Conservation (phyloP, 306 rosid genomes). For the Malus orientalis region DNA sequence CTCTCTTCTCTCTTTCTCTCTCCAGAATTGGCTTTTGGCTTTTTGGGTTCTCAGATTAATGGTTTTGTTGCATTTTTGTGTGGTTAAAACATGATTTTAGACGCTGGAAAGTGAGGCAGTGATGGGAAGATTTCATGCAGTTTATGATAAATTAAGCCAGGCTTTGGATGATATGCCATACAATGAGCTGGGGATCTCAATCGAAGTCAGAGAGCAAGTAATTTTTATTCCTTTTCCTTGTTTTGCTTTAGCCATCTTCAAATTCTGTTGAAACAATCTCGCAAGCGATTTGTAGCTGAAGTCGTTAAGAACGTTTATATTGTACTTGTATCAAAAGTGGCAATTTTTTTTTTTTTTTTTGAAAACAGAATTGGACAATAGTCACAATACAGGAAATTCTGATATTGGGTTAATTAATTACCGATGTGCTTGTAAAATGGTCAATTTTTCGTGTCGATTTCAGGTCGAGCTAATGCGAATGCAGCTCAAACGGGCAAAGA, state of each 20-base stretch:
- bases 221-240: neutral
- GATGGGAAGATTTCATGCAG: conserved; percentile 55
- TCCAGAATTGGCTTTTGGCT: neutral
- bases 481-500: conserved; percentile 68
- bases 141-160: conserved; percentile 50
- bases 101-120: conserved; percentile 59
- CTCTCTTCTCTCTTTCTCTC: neutral
- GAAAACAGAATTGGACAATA: neutral
- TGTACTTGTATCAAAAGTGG: neutral
- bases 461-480: conserved; percentile 78
- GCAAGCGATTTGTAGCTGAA: no score
- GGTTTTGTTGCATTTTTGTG: neutral
- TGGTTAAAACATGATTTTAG: conserved; percentile 24
- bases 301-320: no score
- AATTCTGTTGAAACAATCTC: neutral
- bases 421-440: conserved; percentile 5
- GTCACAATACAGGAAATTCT: neutral
- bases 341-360: neutral
- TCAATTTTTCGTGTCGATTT: neutral
- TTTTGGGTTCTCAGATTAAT: neutral
- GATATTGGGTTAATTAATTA: neutral
- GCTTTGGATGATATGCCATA: conserved; percentile 49
- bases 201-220: conserved; percentile 77
- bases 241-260: neutral
- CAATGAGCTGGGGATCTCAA: conserved; percentile 55